Evolutionary conservation across 2,329 filamentous ascomycete genomes (phyloP).

Genomic region (Emmonsia crescens): DNA sequence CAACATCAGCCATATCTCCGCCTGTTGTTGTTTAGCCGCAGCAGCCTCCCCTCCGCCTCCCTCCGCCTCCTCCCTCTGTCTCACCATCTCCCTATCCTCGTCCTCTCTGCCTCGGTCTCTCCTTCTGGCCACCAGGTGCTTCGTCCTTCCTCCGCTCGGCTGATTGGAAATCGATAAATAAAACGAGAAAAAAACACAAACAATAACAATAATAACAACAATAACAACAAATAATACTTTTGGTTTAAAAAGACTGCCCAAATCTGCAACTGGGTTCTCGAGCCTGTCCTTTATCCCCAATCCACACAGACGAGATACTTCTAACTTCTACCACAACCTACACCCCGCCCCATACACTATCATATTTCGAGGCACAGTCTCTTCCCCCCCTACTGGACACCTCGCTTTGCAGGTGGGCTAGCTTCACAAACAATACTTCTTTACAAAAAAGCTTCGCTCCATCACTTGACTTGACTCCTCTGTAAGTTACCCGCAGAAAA

Average conservation of each 20-base stretch:
- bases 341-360: neutral
- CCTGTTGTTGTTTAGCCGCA: neutral
- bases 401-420: neutral
- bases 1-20: neutral
- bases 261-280: constrained; percentile 2
- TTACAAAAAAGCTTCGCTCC: neutral
- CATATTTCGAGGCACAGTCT: constrained; percentile 1
- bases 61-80: neutral
- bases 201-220: neutral
- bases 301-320: neutral
- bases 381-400: neutral
- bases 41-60: neutral
- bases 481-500: neutral
- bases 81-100: neutral
- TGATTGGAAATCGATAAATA: neutral
- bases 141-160: neutral
- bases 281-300: constrained; percentile 3
- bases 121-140: neutral
- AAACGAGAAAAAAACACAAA: neutral
- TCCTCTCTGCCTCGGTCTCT: neutral
- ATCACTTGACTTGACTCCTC: neutral
- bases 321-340: neutral
- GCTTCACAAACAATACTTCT: neutral
- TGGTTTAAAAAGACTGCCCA: neutral
- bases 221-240: neutral